Conservation (phyloP, 2,329 filamentous ascomycete species). For the Dothideomycetes sp. region DNA sequence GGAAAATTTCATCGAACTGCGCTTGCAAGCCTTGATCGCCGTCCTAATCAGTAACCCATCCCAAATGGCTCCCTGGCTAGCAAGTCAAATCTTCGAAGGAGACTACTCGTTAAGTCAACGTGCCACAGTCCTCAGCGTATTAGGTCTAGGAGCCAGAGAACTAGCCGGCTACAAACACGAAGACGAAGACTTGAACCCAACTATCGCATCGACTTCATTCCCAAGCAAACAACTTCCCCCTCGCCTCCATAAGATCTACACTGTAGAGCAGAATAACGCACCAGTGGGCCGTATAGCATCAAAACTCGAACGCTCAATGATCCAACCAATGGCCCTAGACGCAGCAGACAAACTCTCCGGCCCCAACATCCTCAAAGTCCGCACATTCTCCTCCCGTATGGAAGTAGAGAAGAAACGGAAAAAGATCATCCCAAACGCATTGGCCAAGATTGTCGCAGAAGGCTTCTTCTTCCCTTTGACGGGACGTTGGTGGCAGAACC, state of each 20-base stretch:
- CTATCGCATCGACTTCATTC: slow-evolving; percentile 42
- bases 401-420: slow-evolving; percentile 52
- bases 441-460: slow-evolving; percentile 64
- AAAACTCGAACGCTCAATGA: slow-evolving; percentile 60
- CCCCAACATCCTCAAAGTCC: slow-evolving; percentile 76
- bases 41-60: slow-evolving; percentile 67
- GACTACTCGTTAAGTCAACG: slow-evolving; percentile 85
- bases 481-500: slow-evolving; percentile 48
- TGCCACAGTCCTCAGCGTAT: slow-evolving; percentile 67
- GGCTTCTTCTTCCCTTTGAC: slow-evolving; percentile 83
- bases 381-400: slow-evolving; percentile 76
- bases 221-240: slow-evolving; percentile 72
- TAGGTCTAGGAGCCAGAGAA: slow-evolving; percentile 77
- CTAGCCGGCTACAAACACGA: slow-evolving; percentile 64
- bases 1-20: slow-evolving; percentile 64
- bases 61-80: slow-evolving; percentile 75
- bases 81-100: slow-evolving; percentile 77
- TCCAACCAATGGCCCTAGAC: slow-evolving; percentile 70
- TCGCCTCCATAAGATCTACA: slow-evolving; percentile 63
- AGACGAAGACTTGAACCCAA: slow-evolving; percentile 38
- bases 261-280: slow-evolving; percentile 22
- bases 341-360: slow-evolving; percentile 74
- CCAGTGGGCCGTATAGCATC: slow-evolving; percentile 44
- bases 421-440: slow-evolving; percentile 61
- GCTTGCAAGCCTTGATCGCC: slow-evolving; percentile 73